Conservation (phyloP, 1,284 basidiomycete species). For the Takashimella koratensis region DNA sequence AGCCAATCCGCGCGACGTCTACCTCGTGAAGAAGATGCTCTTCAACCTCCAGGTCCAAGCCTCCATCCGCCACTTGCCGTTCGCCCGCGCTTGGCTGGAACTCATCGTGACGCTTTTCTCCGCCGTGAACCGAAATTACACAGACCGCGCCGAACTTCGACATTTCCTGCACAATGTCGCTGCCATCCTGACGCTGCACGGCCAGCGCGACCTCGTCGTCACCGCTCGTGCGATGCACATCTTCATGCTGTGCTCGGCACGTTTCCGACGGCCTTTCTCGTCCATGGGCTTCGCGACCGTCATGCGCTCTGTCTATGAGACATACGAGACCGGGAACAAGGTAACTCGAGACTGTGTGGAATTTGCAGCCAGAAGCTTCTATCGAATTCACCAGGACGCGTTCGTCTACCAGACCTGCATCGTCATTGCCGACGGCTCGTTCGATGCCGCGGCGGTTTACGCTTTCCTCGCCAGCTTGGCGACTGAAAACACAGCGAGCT, state of each 20-base stretch:
- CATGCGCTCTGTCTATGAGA: conserved; percentile 64
- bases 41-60: conserved; percentile 53
- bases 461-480: conserved; percentile 28
- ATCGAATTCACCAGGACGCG: conserved; percentile 67
- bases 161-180: conserved; percentile 67
- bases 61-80: conserved; percentile 28
- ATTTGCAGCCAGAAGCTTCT: conserved; percentile 68
- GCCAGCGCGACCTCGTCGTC: conserved; percentile 67
- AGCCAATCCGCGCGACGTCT: conserved; percentile 66
- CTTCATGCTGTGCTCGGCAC: conserved; percentile 68
- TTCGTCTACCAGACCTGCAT: conserved; percentile 69
- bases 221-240: conserved; percentile 61
- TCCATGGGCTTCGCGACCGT: conserved; percentile 68
- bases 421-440: conserved; percentile 59
- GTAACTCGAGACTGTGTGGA: conserved; percentile 62
- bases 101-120: conserved; percentile 68
- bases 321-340: conserved; percentile 60
- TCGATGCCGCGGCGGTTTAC: conserved; percentile 53
- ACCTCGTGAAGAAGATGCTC: conserved; percentile 66
- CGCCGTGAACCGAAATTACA: conserved; percentile 70
- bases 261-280: conserved; percentile 68
- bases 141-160: conserved; percentile 66
- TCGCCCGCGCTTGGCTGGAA: conserved; percentile 67
- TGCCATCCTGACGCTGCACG: conserved; percentile 62
- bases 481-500: conserved; percentile 8